phyloP scores from a whole-genome alignment of 352 stramenopile species.

The Nothophytophthora sp. region DNA sequence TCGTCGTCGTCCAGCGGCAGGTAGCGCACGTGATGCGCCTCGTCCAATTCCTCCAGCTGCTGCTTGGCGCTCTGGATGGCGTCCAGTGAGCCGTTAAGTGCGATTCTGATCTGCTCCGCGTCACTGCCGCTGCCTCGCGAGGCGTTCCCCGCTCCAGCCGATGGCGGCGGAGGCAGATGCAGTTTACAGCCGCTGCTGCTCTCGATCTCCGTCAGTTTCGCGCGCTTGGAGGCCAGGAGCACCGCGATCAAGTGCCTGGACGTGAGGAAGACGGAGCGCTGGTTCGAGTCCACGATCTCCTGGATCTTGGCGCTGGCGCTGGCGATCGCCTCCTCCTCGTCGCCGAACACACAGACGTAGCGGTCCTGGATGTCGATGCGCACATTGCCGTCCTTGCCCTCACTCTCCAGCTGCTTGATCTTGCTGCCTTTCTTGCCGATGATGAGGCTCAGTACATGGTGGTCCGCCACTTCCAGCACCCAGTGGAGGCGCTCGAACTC shows the following conservation, averaged over 20 bases:
- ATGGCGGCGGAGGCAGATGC: slow-evolving; percentile 41
- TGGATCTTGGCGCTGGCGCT: slow-evolving; percentile 49
- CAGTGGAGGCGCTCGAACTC: slow-evolving; percentile 64
- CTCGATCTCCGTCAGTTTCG: slow-evolving; percentile 76
- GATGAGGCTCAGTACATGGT: slow-evolving; percentile 69
- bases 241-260: slow-evolving; percentile 62
- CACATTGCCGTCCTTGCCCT: slow-evolving; percentile 45
- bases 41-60: slow-evolving; percentile 58
- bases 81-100: slow-evolving; percentile 56
- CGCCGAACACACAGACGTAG: slow-evolving; percentile 68
- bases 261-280: slow-evolving; percentile 66
- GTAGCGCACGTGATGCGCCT: slow-evolving; percentile 65
- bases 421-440: slow-evolving; percentile 82
- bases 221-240: slow-evolving; percentile 73
- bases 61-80: slow-evolving; percentile 65
- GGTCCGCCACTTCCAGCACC: slow-evolving; percentile 57
- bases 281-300: slow-evolving; percentile 75
- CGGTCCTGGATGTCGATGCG: slow-evolving; percentile 70
- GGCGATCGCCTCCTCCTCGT: slow-evolving; percentile 47
- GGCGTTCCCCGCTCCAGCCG: slow-evolving; percentile 7
- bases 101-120: slow-evolving; percentile 65
- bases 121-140: slow-evolving; percentile 25
- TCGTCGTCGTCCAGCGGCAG: slow-evolving; percentile 75
- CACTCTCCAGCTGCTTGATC: slow-evolving; percentile 75
- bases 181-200: slow-evolving; percentile 55